phyloP scores from a whole-genome alignment of 2,329 filamentous ascomycete species.

The Aaosphaeria pasadenensis region DNA sequence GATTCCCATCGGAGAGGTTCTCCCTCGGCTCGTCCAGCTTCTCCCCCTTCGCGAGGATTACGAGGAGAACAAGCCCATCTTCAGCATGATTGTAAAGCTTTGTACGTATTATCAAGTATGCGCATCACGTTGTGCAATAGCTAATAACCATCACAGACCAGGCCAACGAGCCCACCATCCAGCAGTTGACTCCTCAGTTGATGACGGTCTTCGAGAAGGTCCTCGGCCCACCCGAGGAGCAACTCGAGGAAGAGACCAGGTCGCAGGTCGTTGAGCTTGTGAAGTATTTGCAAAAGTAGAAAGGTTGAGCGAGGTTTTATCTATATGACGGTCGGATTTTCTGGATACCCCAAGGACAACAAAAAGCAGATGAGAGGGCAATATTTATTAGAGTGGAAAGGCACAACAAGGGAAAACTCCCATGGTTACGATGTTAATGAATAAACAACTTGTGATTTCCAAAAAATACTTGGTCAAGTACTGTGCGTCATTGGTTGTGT shows the following conservation, averaged over 20 bases:
- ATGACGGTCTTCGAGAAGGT: conserved; percentile 72
- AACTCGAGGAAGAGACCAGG: conserved; percentile 71
- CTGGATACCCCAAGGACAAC: background rate
- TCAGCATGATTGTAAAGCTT: conserved; percentile 82
- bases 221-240: conserved; percentile 67
- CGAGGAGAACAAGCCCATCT: conserved; percentile 94
- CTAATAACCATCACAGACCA: conserved; percentile 50
- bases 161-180: conserved; percentile 65
- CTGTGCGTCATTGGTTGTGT: too few species aligned
- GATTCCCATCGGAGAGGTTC: conserved; percentile 75
- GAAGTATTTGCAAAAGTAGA: conserved; percentile 43
- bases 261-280: conserved; percentile 65
- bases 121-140: background rate
- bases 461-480: too few species aligned
- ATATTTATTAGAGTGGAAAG: background rate
- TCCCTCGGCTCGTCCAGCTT: conserved; percentile 74
- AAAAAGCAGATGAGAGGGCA: background rate
- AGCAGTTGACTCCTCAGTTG: conserved; percentile 66
- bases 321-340: background rate
- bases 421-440: too few species aligned
- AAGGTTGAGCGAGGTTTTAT: background rate
- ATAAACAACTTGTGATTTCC: too few species aligned
- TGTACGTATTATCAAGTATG: conserved; percentile 54
- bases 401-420: too few species aligned
- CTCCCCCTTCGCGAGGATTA: conserved; percentile 90